A percentile compares a stretch with the other conserved stretches of the same genome.
Evolutionary conservation across 2,329 filamentous ascomycete genomes (phyloP).

Genomic region (Zymoseptoria passerinii): DNA sequence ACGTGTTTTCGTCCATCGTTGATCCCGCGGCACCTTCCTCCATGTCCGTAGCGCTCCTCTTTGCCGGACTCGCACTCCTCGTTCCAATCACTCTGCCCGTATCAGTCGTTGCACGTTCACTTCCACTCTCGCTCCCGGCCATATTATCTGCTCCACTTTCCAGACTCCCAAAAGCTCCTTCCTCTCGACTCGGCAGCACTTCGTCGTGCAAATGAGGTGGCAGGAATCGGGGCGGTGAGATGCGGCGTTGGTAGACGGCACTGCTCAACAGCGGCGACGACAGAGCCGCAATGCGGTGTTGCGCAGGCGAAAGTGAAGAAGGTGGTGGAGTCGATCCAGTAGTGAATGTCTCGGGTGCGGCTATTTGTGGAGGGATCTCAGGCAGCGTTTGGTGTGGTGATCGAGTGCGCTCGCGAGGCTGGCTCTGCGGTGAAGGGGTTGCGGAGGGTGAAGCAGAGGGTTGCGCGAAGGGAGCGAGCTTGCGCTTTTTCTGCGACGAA

Average conservation of each 20-base stretch:
- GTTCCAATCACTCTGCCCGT: conserved; percentile 12
- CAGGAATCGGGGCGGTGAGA: conserved; percentile 38
- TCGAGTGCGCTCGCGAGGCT: not conserved
- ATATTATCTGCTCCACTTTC: conserved; percentile 32
- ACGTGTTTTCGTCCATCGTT: conserved; percentile 3
- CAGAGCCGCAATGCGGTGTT: conserved; percentile 13
- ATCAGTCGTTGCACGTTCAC: conserved; percentile 7
- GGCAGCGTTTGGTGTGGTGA: not conserved
- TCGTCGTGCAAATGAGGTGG: conserved; percentile 50
- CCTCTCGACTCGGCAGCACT: conserved; percentile 27
- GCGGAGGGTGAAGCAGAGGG: conserved; percentile 6
- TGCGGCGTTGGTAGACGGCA: not conserved
- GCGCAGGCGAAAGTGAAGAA: conserved; percentile 18
- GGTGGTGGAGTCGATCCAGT: conserved; percentile 14
- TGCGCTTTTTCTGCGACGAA: conserved; percentile 37
- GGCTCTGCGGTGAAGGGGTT: conserved; percentile 8
- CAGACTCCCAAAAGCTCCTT: conserved; percentile 25
- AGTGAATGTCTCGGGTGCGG: not conserved
- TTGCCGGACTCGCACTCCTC: conserved; percentile 46
- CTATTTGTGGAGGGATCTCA: conserved; percentile 2
- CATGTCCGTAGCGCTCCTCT: conserved; percentile 48
- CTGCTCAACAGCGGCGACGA: not conserved
- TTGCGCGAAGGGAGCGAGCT: conserved; percentile 31
- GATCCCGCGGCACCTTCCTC: conserved; percentile 32
- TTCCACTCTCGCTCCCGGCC: conserved; percentile 29